phyloP scores from a whole-genome alignment of 2,329 filamentous ascomycete genomes.

The Microdochium paspali region DNA sequence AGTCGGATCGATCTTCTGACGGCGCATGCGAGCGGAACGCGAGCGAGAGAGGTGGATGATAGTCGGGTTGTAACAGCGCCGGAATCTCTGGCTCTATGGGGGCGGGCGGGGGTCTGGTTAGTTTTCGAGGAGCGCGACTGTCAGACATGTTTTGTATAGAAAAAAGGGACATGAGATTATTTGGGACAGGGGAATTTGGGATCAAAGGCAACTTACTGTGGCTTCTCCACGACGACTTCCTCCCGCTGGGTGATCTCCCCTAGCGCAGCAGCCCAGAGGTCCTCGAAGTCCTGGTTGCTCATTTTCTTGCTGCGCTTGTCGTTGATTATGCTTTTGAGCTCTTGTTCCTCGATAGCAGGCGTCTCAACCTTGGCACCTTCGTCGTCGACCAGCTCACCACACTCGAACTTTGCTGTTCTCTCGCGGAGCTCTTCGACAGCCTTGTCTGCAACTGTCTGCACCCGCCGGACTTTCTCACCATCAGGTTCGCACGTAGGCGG shows the following conservation, averaged over 20 bases:
- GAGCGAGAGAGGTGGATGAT: slow-evolving; percentile 82
- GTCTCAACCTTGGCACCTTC: slow-evolving; percentile 48
- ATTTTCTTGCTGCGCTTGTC: slow-evolving; percentile 74
- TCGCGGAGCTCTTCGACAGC: slow-evolving; percentile 81
- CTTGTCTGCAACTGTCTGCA: slow-evolving; percentile 80
- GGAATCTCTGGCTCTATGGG: slow-evolving; percentile 63
- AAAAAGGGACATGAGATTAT: slow-evolving; percentile 13
- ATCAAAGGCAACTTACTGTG: slow-evolving; percentile 40
- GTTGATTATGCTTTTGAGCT: slow-evolving; percentile 68
- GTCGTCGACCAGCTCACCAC: slow-evolving; percentile 60
- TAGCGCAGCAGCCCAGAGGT: slow-evolving; percentile 69
- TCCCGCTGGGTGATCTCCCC: slow-evolving; percentile 59
- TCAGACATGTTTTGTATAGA: slow-evolving; percentile 1
- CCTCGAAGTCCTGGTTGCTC: slow-evolving; percentile 82
- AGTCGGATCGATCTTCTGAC: slow-evolving; percentile 69
- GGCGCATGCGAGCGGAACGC: slow-evolving; percentile 78
- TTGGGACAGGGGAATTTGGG: neutral
- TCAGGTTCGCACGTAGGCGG: slow-evolving; percentile 92
- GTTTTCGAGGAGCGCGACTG: slow-evolving; percentile 30
- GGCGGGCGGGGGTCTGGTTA: slow-evolving; percentile 75
- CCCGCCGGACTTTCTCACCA: slow-evolving; percentile 78
- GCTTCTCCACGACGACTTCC: slow-evolving; percentile 42
- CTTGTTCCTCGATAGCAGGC: slow-evolving; percentile 54
- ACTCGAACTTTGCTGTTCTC: slow-evolving; percentile 82
- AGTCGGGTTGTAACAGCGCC: slow-evolving; percentile 55